A percentile compares a stretch with the other conserved stretches of the same genome.
Conservation (phyloP, 371 early-diverging fungal genomes). For the Actinomortierella ambigua region DNA sequence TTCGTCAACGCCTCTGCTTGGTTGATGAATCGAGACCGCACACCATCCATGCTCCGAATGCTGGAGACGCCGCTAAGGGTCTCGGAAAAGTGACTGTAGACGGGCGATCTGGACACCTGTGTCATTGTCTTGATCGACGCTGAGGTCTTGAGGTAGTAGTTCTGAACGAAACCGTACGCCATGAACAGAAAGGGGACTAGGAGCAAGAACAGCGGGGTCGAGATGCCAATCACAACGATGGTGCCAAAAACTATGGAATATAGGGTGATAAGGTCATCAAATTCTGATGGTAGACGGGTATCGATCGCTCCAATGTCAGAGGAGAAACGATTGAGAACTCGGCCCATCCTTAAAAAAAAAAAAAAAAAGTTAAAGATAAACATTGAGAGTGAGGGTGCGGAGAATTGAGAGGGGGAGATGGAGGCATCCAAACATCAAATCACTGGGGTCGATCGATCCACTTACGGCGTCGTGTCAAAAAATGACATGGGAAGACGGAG, state of each 20-base stretch:
- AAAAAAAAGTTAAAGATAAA: too few species aligned
- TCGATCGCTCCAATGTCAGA: conserved; percentile 10
- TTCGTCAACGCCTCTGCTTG: conserved; percentile 9
- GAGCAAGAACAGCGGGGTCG: conserved; percentile 14
- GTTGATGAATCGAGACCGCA: conserved; percentile 6
- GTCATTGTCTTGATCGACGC: conserved; percentile 69
- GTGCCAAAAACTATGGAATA: conserved; percentile 19
- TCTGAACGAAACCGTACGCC: conserved; percentile 15
- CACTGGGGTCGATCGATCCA: too few species aligned
- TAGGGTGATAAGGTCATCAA: conserved; percentile 14
- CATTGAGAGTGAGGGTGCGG: background rate
- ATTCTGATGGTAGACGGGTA: conserved; percentile 10
- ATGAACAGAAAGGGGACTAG: conserved; percentile 13
- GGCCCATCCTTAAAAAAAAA: too few species aligned
- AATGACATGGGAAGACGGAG: conserved; percentile 15
- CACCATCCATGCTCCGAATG: conserved; percentile 20
- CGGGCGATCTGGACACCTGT: conserved; percentile 64
- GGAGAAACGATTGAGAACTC: conserved; percentile 13
- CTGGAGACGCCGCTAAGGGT: conserved; percentile 51
- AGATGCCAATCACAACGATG: conserved; percentile 11
- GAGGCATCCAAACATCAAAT: background rate
- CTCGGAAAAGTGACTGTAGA: conserved; percentile 75
- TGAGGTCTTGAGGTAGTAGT: conserved; percentile 56
- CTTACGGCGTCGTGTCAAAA: conserved; percentile 18
- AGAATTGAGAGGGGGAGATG: background rate